Percentiles rank a stretch among this genome's conserved stretches.
Evolutionary conservation across 371 early-diverging fungal species (phyloP).

Genomic region (Mortierella sp.): DNA sequence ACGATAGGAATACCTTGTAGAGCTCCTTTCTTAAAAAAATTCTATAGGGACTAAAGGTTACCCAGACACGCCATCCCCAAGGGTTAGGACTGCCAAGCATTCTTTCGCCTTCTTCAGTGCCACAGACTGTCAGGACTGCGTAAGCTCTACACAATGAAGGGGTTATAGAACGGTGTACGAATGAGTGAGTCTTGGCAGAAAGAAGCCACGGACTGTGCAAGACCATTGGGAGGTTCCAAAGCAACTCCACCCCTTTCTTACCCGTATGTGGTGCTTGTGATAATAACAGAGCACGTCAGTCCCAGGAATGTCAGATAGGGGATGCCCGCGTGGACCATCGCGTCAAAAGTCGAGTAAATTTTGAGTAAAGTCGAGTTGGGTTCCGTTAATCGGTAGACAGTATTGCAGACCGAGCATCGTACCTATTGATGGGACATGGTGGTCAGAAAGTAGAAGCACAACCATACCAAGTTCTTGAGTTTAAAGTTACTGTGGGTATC

Average conservation of each 20-base stretch:
- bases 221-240: background rate
- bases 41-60: conserved; percentile 18
- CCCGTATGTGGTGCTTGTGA: conserved; percentile 74
- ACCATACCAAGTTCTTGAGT: background rate
- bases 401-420: conserved; percentile 80
- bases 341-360: conserved; percentile 64
- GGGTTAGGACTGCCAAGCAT: conserved; percentile 66
- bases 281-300: conserved; percentile 65
- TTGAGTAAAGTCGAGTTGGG: conserved; percentile 59
- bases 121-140: conserved; percentile 75
- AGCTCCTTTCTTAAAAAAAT: background rate
- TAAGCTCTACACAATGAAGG: conserved; percentile 61
- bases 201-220: background rate
- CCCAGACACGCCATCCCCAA: conserved; percentile 77
- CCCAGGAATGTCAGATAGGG: conserved; percentile 75
- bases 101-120: conserved; percentile 69
- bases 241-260: conserved; percentile 16
- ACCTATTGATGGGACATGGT: conserved; percentile 56
- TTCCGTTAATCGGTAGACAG: conserved; percentile 71
- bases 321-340: conserved; percentile 66
- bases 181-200: background rate
- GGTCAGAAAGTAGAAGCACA: background rate
- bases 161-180: background rate
- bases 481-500: background rate
- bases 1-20: no score